These are phyloP conservation scores for Decorospora gaudefroyi DNA, from an alignment of 2,329 filamentous ascomycete species.

Conservation along the genomic window DNA sequence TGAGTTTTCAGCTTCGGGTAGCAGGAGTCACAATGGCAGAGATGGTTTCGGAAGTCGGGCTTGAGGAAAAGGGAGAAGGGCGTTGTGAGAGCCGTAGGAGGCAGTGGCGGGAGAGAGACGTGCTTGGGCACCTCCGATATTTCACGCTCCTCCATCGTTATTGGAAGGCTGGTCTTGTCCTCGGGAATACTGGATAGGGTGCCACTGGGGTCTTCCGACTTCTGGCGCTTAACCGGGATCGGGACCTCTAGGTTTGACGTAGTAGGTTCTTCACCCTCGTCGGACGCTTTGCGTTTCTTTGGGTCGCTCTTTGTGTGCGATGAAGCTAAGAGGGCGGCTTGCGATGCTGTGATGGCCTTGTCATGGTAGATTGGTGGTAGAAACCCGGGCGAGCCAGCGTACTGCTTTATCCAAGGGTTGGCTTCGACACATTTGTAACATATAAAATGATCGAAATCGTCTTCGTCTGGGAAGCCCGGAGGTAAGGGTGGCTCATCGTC, in stretches of 20 bases:
- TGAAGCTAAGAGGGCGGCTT: slow-evolving; percentile 6
- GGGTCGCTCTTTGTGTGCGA: slow-evolving; percentile 32
- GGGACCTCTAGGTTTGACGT: slow-evolving; percentile 23
- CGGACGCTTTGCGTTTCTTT: slow-evolving; percentile 55
- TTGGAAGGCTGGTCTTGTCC: slow-evolving; percentile 29
- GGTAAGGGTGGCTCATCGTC: slow-evolving; percentile 69
- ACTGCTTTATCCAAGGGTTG: slow-evolving; percentile 88
- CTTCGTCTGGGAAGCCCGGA: slow-evolving; percentile 83
- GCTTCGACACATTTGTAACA: slow-evolving; percentile 93
- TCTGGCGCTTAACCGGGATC: slow-evolving; percentile 41
- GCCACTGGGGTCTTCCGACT: slow-evolving; percentile 39
- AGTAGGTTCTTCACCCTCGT: slow-evolving; percentile 42
- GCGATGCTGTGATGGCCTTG: slow-evolving; percentile 23
- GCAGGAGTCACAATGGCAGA: slow-evolving; percentile 84
- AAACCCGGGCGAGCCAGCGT: slow-evolving; percentile 80
- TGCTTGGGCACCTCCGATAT: slow-evolving; percentile 61
- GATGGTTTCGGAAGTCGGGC: slow-evolving; percentile 73
- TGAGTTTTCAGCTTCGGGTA: slow-evolving; percentile 73
- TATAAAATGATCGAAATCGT: slow-evolving; percentile 85
- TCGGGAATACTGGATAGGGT: slow-evolving; percentile 45
- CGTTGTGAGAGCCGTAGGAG: slow-evolving; percentile 56
- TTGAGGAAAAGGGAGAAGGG: slow-evolving; percentile 82
- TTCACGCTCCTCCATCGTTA: slow-evolving; percentile 34
- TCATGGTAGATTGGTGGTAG: slow-evolving; percentile 68
- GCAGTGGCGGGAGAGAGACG: slow-evolving; percentile 60